Base-by-base conservation (phyloP, 75 land plant species). In the Cupressus sempervirens region DNA sequence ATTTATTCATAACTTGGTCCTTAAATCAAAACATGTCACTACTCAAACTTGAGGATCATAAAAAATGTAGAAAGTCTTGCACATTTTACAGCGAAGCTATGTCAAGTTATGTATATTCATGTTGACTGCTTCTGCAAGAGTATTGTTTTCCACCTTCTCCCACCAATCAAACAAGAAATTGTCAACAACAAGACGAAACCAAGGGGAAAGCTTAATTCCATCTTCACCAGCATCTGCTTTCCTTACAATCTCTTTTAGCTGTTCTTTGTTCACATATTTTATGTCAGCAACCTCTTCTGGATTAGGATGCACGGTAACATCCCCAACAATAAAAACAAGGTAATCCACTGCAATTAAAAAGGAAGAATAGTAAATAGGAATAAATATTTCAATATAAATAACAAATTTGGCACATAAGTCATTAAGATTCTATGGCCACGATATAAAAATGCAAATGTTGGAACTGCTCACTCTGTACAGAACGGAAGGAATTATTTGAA, bases 151-250 rank as follows among this genome's bases (percentile, higher is more conserved):
- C 35, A 96, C 91, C 81, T 94, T 90, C 54, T 92, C 89, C 99
- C 99, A 98, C 99, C 99, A 98, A 76, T 94, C 95, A 90, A 87
- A 91, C 84, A 98, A 89, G 85, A 96, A 98, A 80, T 96, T 98
- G 84, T 98, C 94, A 38, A 94, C 99, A 29, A 96, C 97, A 9
- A 98, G 92, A 80, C 96, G 89, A 84, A 98, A 98, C 99, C 99
- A 98, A 10, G 99, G 99, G 7, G 99, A 96, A n/a, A 98, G 94
- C 88, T 95, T 96, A 35, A 98, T 41, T 12, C 93, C 97, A 26
- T 90, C 99, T 76, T 98, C 99, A 2, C 97, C 94, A 8, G 99
- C 96, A 87, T 98, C 99, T 32, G 99, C 99, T 88, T 98, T 96
- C 84, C 87, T 91, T 86, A 96, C 54, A 18, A 98, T 86, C 87